These are phyloP conservation scores for Escallonia herrerae DNA, from an alignment of 129 eudicot species.

Conservation along the genomic window DNA sequence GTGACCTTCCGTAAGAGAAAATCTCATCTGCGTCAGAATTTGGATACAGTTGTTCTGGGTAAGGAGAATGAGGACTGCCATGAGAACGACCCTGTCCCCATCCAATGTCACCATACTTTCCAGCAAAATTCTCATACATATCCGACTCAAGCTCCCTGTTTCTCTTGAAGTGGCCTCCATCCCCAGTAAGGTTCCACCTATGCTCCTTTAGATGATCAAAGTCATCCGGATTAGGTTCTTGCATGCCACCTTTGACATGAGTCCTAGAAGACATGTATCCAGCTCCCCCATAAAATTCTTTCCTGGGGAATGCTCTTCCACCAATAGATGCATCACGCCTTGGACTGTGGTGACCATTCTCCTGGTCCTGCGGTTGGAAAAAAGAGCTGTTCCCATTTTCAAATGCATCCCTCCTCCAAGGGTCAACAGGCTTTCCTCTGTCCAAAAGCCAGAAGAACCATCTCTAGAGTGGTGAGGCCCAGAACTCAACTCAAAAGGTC, in stretches of 20 bases:
- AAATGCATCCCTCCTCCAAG: constrained; percentile 74
- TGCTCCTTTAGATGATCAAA: constrained; percentile 53
- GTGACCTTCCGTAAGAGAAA: constrained; percentile 70
- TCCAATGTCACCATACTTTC: constrained; percentile 52
- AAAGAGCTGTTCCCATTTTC: constrained; percentile 58
- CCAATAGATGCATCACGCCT: constrained; percentile 44
- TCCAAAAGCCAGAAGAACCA: constrained; percentile 48
- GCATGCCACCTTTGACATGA: constrained; percentile 40
- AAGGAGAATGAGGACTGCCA: constrained; percentile 34
- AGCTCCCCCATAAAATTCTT: constrained; percentile 49
- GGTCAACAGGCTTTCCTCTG: constrained; percentile 49
- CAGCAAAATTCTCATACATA: constrained; percentile 41
- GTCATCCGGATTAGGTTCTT: constrained; percentile 45
- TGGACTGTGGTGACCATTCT: constrained; percentile 54
- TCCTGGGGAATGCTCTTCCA: constrained; percentile 53
- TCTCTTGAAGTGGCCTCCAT: constrained; percentile 45
- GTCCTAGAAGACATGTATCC: constrained; percentile 56
- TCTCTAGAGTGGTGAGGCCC: constrained; percentile 36
- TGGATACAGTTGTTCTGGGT: constrained; percentile 50
- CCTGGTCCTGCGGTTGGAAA: constrained; percentile 41
- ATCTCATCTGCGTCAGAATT: constrained; percentile 51
- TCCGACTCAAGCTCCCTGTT: constrained; percentile 50
- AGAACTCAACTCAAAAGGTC: constrained; percentile 40
- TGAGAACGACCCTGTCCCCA: constrained; percentile 56
- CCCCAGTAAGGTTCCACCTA: constrained; percentile 58